A percentile compares a stretch with the other conserved stretches of the same genome.
Conservation (phyloP, 2,329 filamentous ascomycete species). For the Pseudocercospora macadamiae region DNA sequence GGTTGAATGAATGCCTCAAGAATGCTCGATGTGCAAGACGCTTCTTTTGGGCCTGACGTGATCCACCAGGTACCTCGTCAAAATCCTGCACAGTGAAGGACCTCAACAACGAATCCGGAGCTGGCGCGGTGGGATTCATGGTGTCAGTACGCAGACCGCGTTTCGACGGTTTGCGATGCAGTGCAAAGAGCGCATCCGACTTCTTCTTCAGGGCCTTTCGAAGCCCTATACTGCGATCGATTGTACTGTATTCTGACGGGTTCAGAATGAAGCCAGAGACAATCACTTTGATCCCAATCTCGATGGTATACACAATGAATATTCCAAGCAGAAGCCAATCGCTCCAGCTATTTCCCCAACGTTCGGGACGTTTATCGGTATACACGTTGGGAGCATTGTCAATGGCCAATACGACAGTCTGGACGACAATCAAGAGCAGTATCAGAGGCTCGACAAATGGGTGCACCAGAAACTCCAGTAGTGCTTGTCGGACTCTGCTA, state of each 20-base stretch:
- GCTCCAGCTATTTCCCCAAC: conserved; percentile 69
- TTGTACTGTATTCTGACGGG: conserved; percentile 86
- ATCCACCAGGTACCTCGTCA: conserved; percentile 59
- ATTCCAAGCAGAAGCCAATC: conserved; percentile 82
- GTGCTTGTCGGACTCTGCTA: conserved; percentile 69
- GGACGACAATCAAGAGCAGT: conserved; percentile 81
- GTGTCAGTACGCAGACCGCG: conserved; percentile 42
- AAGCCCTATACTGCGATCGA: conserved; percentile 76
- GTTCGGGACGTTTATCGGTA: conserved; percentile 58
- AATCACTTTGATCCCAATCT: conserved; percentile 79
- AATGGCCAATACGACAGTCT: conserved; percentile 84
- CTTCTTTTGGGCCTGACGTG: conserved; percentile 76
- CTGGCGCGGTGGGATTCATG: conserved; percentile 33
- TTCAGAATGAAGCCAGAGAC: conserved; percentile 95
- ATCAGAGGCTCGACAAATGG: conserved; percentile 86
- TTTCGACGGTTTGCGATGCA: conserved; percentile 71
- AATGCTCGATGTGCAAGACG: conserved; percentile 90
- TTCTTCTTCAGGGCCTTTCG: conserved; percentile 75
- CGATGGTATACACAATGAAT: conserved; percentile 87
- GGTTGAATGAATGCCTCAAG: conserved; percentile 91
- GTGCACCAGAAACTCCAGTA: conserved; percentile 85
- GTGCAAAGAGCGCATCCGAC: conserved; percentile 77
- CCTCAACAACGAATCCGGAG: conserved; percentile 36
- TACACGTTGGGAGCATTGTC: conserved; percentile 71
- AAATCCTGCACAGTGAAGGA: conserved; percentile 43